phyloP scores from a whole-genome alignment of 2,329 filamentous ascomycete species.

The Beauveria varroae region DNA sequence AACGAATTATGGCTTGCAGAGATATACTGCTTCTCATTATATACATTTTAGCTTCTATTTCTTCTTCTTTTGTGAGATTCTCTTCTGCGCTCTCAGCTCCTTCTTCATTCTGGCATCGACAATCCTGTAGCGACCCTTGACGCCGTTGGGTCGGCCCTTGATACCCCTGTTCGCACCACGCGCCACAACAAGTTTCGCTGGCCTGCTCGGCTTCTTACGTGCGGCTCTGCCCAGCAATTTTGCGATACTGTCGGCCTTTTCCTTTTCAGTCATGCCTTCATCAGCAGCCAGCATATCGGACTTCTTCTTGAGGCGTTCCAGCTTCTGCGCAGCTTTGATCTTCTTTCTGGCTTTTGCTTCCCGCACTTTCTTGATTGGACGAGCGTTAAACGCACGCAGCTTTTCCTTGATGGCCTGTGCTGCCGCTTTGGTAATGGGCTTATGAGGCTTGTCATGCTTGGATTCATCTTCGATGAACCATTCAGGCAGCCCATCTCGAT shows the following conservation, averaged over 20 bases:
- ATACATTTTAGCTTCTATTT: slow-evolving; percentile 17
- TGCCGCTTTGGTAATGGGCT: slow-evolving; percentile 86
- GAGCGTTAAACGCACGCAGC: slow-evolving; percentile 80
- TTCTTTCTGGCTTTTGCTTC: slow-evolving; percentile 97
- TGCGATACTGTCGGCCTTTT: slow-evolving; percentile 80
- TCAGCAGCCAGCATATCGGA: slow-evolving; percentile 82
- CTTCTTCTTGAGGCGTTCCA: slow-evolving; percentile 97
- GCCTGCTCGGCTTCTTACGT: slow-evolving; percentile 78
- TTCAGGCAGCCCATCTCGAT: slow-evolving; percentile 84
- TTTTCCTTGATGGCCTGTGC: slow-evolving; percentile 93
- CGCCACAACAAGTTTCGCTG: slow-evolving; percentile 84
- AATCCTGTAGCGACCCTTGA: slow-evolving; percentile 96
- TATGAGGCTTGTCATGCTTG: slow-evolving; percentile 73
- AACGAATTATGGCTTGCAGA: slow-evolving; percentile 9
- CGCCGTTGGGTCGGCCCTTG: slow-evolving; percentile 77
- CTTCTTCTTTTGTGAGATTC: slow-evolving; percentile 64
- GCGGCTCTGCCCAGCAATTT: slow-evolving; percentile 74
- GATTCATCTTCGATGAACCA: slow-evolving; percentile 96
- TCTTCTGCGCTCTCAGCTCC: slow-evolving; percentile 83
- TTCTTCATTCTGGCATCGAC: slow-evolving; percentile 95
- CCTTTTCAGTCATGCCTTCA: slow-evolving; percentile 89
- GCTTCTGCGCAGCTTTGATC: slow-evolving; percentile 79
- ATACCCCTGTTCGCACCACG: slow-evolving; percentile 77
- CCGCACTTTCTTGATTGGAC: slow-evolving; percentile 97
- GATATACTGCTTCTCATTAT: slow-evolving; percentile 11